phyloP scores from a whole-genome alignment of 2,329 filamentous ascomycete genomes.

The Pseudogymnoascus sp. region DNA sequence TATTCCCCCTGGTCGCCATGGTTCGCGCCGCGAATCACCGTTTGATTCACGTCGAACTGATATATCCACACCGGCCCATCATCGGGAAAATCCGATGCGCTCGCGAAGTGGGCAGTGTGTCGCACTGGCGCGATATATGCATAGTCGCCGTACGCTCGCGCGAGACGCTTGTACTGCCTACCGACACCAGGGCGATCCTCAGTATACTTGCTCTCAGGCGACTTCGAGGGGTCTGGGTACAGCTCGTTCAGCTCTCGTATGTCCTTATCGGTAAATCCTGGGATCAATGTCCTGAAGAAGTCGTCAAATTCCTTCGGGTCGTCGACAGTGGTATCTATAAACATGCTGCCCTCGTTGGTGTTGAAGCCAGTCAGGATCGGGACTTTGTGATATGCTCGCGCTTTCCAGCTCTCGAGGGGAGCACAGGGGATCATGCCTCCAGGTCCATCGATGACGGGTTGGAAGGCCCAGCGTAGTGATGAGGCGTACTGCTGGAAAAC shows the following conservation, averaged over 20 bases:
- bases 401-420: slow-evolving; percentile 51
- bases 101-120: slow-evolving; percentile 43
- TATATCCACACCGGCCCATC: slow-evolving; percentile 43
- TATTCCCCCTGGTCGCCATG: slow-evolving; percentile 38
- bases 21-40: slow-evolving; percentile 29
- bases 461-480: slow-evolving; percentile 53
- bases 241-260: slow-evolving; percentile 46
- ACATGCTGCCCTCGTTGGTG: slow-evolving; percentile 58
- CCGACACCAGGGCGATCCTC: slow-evolving; percentile 36
- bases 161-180: slow-evolving; percentile 47
- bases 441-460: slow-evolving; percentile 55
- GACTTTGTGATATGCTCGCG: slow-evolving; percentile 43
- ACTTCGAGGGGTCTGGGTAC: slow-evolving; percentile 50
- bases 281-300: slow-evolving; percentile 56
- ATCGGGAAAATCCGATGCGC: slow-evolving; percentile 14
- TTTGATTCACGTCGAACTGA: slow-evolving; percentile 45
- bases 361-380: slow-evolving; percentile 63
- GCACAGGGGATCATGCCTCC: slow-evolving; percentile 45
- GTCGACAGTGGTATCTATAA: slow-evolving; percentile 45
- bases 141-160: slow-evolving; percentile 54
- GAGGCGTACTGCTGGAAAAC: slow-evolving; percentile 38
- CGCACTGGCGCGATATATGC: slow-evolving; percentile 56
- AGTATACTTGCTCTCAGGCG: slow-evolving; percentile 33
- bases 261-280: slow-evolving; percentile 43
- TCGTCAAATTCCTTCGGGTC: slow-evolving; percentile 43